Conservation (phyloP, 257 asterid species). For the Datura wrightii region DNA sequence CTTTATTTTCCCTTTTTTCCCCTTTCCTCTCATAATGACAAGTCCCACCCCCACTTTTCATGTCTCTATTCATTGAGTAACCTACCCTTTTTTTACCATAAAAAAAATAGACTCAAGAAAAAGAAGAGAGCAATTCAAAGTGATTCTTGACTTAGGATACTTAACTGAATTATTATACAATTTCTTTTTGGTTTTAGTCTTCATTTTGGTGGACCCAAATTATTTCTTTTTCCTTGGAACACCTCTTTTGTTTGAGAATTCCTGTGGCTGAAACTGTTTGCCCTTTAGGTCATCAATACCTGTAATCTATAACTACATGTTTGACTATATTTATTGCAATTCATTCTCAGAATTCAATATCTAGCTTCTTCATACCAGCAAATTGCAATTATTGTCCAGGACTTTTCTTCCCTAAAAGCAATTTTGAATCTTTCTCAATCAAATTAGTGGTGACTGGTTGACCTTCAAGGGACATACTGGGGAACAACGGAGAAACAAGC, state of each 20-base stretch:
- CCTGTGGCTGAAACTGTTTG: conserved; percentile 24
- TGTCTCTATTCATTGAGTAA: conserved; percentile 40
- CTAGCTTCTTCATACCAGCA: conserved; percentile 16
- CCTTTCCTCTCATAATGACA: conserved; percentile 45
- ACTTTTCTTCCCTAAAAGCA: background rate
- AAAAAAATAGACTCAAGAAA: conserved; percentile 31
- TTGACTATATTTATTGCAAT: conserved; percentile 26
- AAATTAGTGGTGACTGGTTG: background rate
- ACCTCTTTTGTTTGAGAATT: background rate
- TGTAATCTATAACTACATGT: background rate
- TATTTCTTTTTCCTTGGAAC: background rate
- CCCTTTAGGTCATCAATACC: conserved; percentile 20
- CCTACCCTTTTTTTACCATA: conserved; percentile 28
- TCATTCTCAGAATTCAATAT: conserved; percentile 24
- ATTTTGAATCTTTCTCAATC: conserved; percentile 6
- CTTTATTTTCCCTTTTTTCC: background rate
- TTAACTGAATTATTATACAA: conserved; percentile 16
- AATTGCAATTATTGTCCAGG: conserved; percentile 21
- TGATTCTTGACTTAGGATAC: conserved; percentile 27
- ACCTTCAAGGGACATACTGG: background rate
- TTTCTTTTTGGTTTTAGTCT: conserved; percentile 15
- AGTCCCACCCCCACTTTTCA: conserved; percentile 45
- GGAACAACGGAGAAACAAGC: background rate
- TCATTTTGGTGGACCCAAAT: conserved; percentile 15
- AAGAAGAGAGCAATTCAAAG: conserved; percentile 34